Percentiles rank a stretch among this genome's conserved stretches.
These are phyloP conservation scores for Lachancea cidri DNA, from an alignment of 805 yeast genomes.

Conservation along the genomic window DNA sequence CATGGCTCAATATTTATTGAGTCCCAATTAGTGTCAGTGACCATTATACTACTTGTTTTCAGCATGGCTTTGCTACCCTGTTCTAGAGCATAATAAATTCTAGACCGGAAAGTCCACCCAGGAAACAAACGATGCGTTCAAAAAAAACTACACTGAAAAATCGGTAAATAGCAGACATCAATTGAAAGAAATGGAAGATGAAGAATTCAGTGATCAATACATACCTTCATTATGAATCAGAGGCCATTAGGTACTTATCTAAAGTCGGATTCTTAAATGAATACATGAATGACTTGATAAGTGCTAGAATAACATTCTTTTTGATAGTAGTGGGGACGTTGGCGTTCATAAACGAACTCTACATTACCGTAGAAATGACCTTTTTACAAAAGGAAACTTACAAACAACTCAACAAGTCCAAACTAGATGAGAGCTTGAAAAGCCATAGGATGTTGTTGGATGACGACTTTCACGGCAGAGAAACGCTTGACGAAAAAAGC, in stretches of 20 bases:
- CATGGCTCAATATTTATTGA: too few species aligned
- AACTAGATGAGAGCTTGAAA: conserved; percentile 25
- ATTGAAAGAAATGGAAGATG: not conserved
- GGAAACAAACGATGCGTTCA: not conserved
- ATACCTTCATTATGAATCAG: conserved; percentile 21
- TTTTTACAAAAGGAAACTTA: conserved; percentile 30
- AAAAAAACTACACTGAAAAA: not conserved
- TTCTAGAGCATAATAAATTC: not conserved
- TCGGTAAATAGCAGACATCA: not conserved
- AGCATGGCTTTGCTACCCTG: not conserved
- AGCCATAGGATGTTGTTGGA: conserved; percentile 28
- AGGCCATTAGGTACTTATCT: conserved; percentile 14
- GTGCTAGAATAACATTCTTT: conserved; percentile 33
- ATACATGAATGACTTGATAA: conserved; percentile 25
- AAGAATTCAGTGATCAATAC: not conserved
- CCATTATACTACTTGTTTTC: not conserved
- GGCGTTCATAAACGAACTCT: conserved; percentile 32
- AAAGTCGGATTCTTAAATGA: conserved; percentile 9
- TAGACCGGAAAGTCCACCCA: not conserved
- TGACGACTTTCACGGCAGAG: conserved; percentile 32
- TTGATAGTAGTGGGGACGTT: conserved; percentile 28
- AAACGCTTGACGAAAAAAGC: conserved; percentile 28
- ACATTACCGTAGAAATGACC: conserved; percentile 32
- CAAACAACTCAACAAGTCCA: conserved; percentile 27
- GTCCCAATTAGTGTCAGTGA: too few species aligned